Conservation (phyloP, 1,284 basidiomycete genomes). For the Ceratobasidium sp. region DNA sequence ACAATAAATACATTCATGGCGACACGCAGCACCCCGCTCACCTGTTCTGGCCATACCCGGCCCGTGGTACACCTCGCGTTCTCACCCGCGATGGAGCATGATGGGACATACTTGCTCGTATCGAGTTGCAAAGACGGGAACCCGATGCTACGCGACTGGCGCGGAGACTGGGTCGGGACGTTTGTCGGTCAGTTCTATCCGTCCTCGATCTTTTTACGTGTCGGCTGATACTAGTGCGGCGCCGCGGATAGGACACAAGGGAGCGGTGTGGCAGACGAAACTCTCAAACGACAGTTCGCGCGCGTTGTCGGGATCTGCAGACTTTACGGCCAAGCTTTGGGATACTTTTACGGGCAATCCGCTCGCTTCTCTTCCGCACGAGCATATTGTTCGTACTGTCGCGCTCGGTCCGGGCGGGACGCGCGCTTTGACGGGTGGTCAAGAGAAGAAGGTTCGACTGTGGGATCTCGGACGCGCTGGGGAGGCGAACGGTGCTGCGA, state of each 20-base stretch:
- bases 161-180: slow-evolving; percentile 98
- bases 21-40: slow-evolving; percentile 42
- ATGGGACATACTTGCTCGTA: slow-evolving; percentile 85
- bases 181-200: slow-evolving; percentile 69
- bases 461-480: slow-evolving; percentile 89
- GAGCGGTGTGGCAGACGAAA: slow-evolving; percentile 97
- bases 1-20: slow-evolving; percentile 38
- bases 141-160: slow-evolving; percentile 95
- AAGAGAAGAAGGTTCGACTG: slow-evolving; percentile 96
- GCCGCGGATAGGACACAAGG: slow-evolving; percentile 77
- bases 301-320: slow-evolving; percentile 93
- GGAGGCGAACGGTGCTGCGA: slow-evolving; percentile 69
- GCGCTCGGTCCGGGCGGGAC: slow-evolving; percentile 75
- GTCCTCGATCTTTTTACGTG: background rate
- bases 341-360: slow-evolving; percentile 89
- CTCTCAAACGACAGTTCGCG: slow-evolving; percentile 85
- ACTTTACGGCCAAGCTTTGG: slow-evolving; percentile 99
- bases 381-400: slow-evolving; percentile 97
- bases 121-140: slow-evolving; percentile 97
- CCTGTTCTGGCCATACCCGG: slow-evolving; percentile 58
- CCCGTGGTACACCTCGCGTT: slow-evolving; percentile 95
- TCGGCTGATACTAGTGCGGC: background rate
- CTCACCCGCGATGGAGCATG: slow-evolving; percentile 76
- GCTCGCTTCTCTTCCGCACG: slow-evolving; percentile 93
- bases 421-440: slow-evolving; percentile 88